These are phyloP conservation scores for Fraxinus greggii DNA, from an alignment of 305 asterid genomes.

Conservation along the genomic window DNA sequence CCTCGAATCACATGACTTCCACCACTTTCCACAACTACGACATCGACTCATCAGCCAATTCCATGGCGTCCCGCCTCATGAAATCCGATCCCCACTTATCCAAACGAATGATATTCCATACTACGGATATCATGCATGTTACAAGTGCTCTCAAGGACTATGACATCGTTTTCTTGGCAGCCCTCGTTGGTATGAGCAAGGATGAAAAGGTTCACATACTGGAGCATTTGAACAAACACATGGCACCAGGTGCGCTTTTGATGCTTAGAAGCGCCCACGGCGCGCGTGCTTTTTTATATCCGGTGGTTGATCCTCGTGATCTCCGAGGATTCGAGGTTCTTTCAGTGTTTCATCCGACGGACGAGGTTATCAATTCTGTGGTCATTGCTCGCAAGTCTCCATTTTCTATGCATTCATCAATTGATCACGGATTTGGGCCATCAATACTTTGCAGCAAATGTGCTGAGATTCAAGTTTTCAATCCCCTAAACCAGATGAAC, in stretches of 20 bases:
- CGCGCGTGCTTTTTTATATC: background rate
- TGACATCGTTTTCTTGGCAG: background rate
- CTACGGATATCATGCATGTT: background rate
- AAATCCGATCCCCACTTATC: background rate
- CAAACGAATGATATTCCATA: background rate
- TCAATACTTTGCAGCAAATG: background rate
- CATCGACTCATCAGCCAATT: background rate
- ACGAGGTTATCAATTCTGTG: background rate
- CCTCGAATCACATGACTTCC: background rate
- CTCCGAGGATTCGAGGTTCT: background rate
- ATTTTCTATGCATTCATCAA: background rate
- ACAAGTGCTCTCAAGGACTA: background rate
- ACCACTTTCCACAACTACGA: background rate
- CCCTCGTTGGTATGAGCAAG: background rate
- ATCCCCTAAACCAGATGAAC: background rate
- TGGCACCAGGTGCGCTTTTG: background rate
- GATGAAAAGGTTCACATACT: background rate
- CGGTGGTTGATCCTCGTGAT: background rate
- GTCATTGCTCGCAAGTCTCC: background rate
- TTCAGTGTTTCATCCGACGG: background rate
- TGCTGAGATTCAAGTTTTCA: background rate
- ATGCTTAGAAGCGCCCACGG: background rate
- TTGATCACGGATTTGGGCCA: background rate
- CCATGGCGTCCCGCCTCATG: background rate
- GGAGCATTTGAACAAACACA: background rate